These are phyloP conservation scores for Butyriboletus loyo DNA, from an alignment of 768 basidiomycete genomes.

Conservation along the genomic window DNA sequence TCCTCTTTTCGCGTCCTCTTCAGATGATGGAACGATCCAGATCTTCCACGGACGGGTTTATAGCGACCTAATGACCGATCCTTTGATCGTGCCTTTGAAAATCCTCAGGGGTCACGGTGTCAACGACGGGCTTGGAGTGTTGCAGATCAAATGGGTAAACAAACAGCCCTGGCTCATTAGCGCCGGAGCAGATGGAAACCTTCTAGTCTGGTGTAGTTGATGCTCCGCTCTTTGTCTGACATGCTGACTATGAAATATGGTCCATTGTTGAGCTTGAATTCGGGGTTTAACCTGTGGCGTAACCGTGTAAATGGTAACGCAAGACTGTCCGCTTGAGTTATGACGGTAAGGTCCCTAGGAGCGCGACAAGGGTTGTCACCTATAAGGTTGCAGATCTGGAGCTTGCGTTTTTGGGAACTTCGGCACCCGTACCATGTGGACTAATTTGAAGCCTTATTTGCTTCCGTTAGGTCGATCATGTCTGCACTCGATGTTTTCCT, in stretches of 20 bases:
- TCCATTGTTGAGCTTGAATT: conserved; percentile 24
- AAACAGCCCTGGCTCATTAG: conserved; percentile 92
- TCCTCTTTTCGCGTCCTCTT: conserved; percentile 94
- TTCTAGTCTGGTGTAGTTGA: conserved; percentile 84
- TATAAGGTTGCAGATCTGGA: neutral
- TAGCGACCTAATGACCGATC: conserved; percentile 94
- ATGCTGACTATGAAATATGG: conserved; percentile 22
- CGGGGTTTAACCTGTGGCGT: conserved; percentile 14
- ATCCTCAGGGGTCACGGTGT: conserved; percentile 91
- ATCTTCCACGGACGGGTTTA: conserved; percentile 95
- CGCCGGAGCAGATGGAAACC: conserved; percentile 88
- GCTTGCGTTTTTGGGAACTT: neutral
- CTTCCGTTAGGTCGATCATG: conserved; percentile 7
- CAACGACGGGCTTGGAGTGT: conserved; percentile 83
- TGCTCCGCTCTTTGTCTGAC: conserved; percentile 30
- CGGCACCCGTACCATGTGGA: neutral
- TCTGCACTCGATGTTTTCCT: neutral
- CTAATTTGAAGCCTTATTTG: conserved; percentile 4
- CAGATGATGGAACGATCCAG: conserved; percentile 96
- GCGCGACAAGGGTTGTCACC: conserved; percentile 3
- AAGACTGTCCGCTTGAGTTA: conserved; percentile 9
- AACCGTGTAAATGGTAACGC: conserved; percentile 8
- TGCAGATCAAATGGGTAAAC: conserved; percentile 86
- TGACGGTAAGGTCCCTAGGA: conserved; percentile 4
- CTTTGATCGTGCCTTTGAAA: conserved; percentile 95